These are phyloP conservation scores for Leishmania amazonensis DNA, from an alignment of 208 protist species.

Conservation along the genomic window DNA sequence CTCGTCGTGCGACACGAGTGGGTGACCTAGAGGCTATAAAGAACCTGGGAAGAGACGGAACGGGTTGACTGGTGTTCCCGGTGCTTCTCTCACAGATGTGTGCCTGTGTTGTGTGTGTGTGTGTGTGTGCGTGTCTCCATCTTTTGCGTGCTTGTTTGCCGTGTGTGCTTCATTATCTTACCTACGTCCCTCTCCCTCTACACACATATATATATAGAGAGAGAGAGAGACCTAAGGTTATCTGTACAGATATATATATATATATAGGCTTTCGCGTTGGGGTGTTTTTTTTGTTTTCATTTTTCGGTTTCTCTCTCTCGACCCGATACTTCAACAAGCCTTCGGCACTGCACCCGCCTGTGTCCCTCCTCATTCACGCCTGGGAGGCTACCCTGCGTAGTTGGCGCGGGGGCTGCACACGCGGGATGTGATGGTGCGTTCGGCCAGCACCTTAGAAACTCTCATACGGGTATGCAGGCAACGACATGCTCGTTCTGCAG, in stretches of 20 bases:
- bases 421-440: too few species aligned
- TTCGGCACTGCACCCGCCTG: too few species aligned
- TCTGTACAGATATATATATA: slow-evolving; percentile 3
- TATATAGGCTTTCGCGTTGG: background rate
- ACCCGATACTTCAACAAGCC: background rate
- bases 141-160: background rate
- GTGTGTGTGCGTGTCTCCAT: background rate
- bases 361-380: background rate
- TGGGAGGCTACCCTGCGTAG: background rate
- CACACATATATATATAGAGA: background rate
- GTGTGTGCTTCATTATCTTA: background rate
- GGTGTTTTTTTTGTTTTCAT: too few species aligned
- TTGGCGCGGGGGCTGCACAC: background rate
- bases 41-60: background rate
- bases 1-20: background rate
- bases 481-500: background rate
- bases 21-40: background rate
- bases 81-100: background rate
- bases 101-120: background rate
- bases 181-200: background rate
- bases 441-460: background rate
- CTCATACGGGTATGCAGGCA: background rate
- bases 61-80: background rate
- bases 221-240: background rate
- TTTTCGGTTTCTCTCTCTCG: background rate